Percentiles rank a stretch among this genome's conserved stretches.
These are phyloP conservation scores for Novymonas esmeraldas DNA, from an alignment of 208 protist genomes.

Conservation along the genomic window DNA sequence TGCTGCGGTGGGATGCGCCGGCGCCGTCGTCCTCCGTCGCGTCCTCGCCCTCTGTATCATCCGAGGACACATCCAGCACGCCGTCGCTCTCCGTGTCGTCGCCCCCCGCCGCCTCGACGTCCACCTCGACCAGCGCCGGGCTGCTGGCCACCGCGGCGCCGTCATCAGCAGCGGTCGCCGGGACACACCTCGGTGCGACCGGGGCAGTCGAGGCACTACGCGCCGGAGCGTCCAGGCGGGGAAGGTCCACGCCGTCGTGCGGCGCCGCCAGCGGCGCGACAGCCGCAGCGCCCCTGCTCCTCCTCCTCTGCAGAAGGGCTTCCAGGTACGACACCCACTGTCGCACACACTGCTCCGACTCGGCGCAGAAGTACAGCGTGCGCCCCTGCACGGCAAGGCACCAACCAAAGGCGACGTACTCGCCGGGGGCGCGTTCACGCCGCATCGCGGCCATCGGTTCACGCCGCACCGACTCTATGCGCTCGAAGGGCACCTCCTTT, in stretches of 20 bases:
- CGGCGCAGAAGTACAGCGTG: conserved; percentile 53
- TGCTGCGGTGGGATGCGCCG: background rate
- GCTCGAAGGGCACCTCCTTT: conserved; percentile 58
- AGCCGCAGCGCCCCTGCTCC: background rate
- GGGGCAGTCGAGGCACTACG: too few species aligned
- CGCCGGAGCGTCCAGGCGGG: too few species aligned
- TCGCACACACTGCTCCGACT: conserved; percentile 31
- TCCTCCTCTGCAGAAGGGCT: conserved; percentile 36
- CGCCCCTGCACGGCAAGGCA: conserved; percentile 41
- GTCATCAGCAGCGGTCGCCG: too few species aligned
- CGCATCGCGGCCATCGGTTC: conserved; percentile 32
- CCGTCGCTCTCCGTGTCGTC: background rate
- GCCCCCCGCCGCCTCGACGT: background rate
- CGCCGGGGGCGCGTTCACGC: conserved; percentile 41
- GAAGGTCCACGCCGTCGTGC: too few species aligned
- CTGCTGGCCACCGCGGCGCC: too few species aligned
- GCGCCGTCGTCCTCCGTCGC: conserved; percentile 1
- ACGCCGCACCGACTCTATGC: conserved; percentile 34
- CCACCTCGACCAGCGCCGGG: background rate
- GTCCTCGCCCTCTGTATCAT: conserved; percentile 25
- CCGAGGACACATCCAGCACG: conserved; percentile 11
- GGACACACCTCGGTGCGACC: too few species aligned
- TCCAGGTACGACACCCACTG: conserved; percentile 59
- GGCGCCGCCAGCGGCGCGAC: background rate
- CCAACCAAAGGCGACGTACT: conserved; percentile 55